phyloP scores from a whole-genome alignment of 202 grass and related monocot genomes.

The Sporobolus alterniflorus region DNA sequence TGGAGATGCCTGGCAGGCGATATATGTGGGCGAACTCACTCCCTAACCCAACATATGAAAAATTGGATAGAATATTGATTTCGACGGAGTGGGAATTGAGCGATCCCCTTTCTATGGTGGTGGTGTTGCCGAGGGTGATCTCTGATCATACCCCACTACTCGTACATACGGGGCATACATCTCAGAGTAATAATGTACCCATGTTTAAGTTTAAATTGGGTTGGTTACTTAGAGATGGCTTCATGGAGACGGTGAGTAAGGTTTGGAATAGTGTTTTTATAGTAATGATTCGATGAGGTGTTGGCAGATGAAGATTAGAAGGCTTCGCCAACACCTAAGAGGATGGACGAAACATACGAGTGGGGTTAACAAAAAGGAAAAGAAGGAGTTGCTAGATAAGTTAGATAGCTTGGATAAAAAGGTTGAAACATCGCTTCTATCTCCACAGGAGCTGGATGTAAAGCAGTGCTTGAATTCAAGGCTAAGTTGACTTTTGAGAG shows the following conservation, averaged over 20 bases:
- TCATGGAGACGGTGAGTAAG: too few relatives aligned
- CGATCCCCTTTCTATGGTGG: neutral
- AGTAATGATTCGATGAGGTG: too few relatives aligned
- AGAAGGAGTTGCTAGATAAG: neutral
- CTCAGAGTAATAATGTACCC: neutral
- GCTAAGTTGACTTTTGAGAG: too few relatives aligned
- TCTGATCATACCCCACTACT: neutral
- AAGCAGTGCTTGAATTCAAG: too few relatives aligned
- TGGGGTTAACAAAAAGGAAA: neutral
- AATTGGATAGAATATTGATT: neutral
- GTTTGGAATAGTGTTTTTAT: too few relatives aligned
- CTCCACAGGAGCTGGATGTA: too few relatives aligned
- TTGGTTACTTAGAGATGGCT: too few relatives aligned
- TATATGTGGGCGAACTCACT: neutral
- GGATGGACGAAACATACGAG: neutral
- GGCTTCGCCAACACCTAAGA: neutral
- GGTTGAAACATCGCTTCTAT: neutral
- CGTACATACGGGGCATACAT: neutral
- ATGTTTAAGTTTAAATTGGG: neutral
- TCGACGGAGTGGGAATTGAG: neutral
- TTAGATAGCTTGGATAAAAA: neutral
- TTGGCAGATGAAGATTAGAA: too few relatives aligned
- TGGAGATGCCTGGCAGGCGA: neutral
- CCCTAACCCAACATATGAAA: neutral
- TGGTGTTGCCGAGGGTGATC: neutral